phyloP scores from a whole-genome alignment of 2,329 filamentous ascomycete genomes.

The Ceratocystiopsis minuta region DNA sequence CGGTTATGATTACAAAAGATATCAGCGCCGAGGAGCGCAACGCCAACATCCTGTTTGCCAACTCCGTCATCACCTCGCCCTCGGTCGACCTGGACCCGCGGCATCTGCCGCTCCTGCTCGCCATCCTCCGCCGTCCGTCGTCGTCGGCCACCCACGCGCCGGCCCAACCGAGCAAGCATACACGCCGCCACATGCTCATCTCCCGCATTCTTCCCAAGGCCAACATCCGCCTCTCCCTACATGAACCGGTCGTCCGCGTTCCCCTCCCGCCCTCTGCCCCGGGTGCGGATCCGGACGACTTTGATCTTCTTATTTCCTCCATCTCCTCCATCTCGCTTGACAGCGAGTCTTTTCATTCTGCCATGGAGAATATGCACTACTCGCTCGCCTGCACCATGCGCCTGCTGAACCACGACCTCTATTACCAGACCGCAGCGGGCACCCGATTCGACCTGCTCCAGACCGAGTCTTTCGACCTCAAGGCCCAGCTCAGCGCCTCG shows the following conservation, averaged over 20 bases:
- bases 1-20: slow-evolving; percentile 58
- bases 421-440: slow-evolving; percentile 79
- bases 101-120: slow-evolving; percentile 71
- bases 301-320: slow-evolving; percentile 86
- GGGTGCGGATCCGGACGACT: slow-evolving; percentile 53
- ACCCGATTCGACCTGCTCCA: slow-evolving; percentile 73
- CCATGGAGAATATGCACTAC: slow-evolving; percentile 71
- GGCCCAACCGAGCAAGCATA: slow-evolving; percentile 7
- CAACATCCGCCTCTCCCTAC: slow-evolving; percentile 86
- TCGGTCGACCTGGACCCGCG: slow-evolving; percentile 85
- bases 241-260: slow-evolving; percentile 86
- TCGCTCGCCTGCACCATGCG: slow-evolving; percentile 67
- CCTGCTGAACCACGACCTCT: slow-evolving; percentile 71
- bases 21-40: slow-evolving; percentile 69
- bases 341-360: slow-evolving; percentile 86
- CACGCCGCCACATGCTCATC: slow-evolving; percentile 49
- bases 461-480: slow-evolving; percentile 76
- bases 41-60: slow-evolving; percentile 89
- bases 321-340: slow-evolving; percentile 88
- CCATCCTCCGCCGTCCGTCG: slow-evolving; percentile 35
- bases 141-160: slow-evolving; percentile 13
- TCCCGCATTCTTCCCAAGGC: slow-evolving; percentile 87
- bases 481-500: slow-evolving; percentile 65
- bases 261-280: slow-evolving; percentile 62
- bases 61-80: slow-evolving; percentile 88